Evolutionary conservation across 1,284 basidiomycete species (phyloP).

Genomic region (Ustilago sp.): DNA sequence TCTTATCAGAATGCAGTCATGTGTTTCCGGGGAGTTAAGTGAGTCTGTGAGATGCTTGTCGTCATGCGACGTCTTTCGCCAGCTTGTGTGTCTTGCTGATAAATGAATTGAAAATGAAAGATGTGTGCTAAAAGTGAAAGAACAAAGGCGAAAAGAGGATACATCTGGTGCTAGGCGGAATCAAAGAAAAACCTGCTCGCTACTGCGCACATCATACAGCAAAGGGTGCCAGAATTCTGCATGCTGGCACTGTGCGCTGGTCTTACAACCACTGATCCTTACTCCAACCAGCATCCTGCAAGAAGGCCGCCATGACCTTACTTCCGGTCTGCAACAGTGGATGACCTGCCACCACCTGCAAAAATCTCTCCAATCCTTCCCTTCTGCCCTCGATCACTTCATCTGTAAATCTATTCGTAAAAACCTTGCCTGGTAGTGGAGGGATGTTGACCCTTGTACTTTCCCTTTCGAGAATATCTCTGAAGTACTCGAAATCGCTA

Average conservation of each 20-base stretch:
- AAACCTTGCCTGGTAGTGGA: constrained; percentile 87
- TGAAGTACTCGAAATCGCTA: constrained; percentile 98
- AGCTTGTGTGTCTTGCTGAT: too few relatives aligned
- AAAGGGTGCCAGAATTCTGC: not conserved
- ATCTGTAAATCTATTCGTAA: constrained; percentile 84
- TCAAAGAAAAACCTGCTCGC: too few relatives aligned
- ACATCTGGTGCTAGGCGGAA: too few relatives aligned
- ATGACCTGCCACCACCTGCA: constrained; percentile 96
- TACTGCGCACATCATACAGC: not conserved
- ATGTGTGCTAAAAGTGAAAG: too few relatives aligned
- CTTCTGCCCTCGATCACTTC: constrained; percentile 93
- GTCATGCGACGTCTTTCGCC: too few relatives aligned
- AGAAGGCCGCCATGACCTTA: constrained; percentile 94
- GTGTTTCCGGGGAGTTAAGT: not conserved
- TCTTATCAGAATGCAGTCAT: not conserved
- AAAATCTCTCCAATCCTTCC: constrained; percentile 93
- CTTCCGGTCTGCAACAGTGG: constrained; percentile 97
- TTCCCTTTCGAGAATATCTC: constrained; percentile 96
- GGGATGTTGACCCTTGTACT: constrained; percentile 97
- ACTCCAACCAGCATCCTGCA: constrained; percentile 75
- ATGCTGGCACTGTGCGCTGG: not conserved
- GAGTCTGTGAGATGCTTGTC: too few relatives aligned
- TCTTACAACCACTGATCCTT: constrained; percentile 55
- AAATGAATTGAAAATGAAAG: too few relatives aligned
- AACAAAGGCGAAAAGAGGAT: too few relatives aligned